phyloP scores from a whole-genome alignment of 1,139 yeast genomes.

The Debaryomyces psychrophilus region DNA sequence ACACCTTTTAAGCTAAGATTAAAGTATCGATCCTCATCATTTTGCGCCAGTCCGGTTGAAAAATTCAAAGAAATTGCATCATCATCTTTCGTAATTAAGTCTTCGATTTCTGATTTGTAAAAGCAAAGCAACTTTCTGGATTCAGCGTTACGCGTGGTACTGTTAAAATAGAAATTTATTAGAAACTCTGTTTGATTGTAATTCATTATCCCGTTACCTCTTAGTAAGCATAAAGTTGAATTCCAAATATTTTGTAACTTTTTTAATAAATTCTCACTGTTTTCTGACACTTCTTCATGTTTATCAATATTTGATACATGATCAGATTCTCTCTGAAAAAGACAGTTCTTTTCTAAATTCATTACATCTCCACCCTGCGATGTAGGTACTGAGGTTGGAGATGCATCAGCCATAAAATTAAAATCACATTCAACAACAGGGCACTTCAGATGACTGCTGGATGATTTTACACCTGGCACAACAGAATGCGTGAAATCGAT shows the following conservation, averaged over 20 bases:
- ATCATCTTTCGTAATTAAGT: slow-evolving; percentile 21
- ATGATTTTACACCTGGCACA: slow-evolving; percentile 11
- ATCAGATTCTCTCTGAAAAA: slow-evolving; percentile 1
- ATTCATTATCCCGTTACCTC: slow-evolving; percentile 28
- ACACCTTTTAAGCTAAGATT: slow-evolving; percentile 29
- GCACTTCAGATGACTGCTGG: slow-evolving; percentile 27
- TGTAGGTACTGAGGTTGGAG: background rate
- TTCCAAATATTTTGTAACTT: slow-evolving; percentile 33
- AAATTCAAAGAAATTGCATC: slow-evolving; percentile 21
- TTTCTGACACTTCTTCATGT: background rate
- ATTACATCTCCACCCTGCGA: background rate
- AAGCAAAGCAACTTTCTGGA: slow-evolving; percentile 29
- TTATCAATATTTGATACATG: background rate
- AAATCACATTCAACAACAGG: slow-evolving; percentile 49
- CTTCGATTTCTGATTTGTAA: slow-evolving; percentile 32
- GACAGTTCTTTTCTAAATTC: background rate
- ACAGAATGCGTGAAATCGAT: slow-evolving; percentile 32
- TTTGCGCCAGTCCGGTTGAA: slow-evolving; percentile 6
- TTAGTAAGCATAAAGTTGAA: slow-evolving; percentile 22
- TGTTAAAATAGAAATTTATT: slow-evolving; percentile 36
- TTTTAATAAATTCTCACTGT: slow-evolving; percentile 5
- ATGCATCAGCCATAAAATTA: slow-evolving; percentile 37
- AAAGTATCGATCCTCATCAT: slow-evolving; percentile 19
- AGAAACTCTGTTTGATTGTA: slow-evolving; percentile 37
- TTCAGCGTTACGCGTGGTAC: slow-evolving; percentile 19